phyloP scores from a whole-genome alignment of 2,329 filamentous ascomycete genomes.

The Epicoccum nigrum region DNA sequence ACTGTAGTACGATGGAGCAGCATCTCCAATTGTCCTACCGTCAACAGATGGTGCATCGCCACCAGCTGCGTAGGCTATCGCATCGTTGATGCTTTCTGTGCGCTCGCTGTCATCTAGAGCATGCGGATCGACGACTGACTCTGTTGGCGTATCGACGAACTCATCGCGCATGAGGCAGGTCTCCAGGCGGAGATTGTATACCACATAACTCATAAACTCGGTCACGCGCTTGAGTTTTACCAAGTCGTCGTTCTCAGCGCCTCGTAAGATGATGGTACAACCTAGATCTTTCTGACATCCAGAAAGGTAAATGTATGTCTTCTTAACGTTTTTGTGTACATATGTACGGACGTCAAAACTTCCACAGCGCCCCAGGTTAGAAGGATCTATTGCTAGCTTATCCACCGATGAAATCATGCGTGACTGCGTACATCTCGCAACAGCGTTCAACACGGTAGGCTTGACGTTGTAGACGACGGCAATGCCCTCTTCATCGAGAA shows the following conservation, averaged over 20 bases:
- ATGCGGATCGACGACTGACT: slow-evolving; percentile 54
- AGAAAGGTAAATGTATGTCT: slow-evolving; percentile 94
- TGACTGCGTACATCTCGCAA: slow-evolving; percentile 89
- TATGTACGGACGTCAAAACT: slow-evolving; percentile 97
- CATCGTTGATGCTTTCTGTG: slow-evolving; percentile 6
- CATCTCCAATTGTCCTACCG: slow-evolving; percentile 67
- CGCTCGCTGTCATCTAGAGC: slow-evolving; percentile 16
- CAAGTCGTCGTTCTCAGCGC: slow-evolving; percentile 73
- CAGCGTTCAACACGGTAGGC: slow-evolving; percentile 90
- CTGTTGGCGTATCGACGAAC: slow-evolving; percentile 79
- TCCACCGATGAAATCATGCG: slow-evolving; percentile 94
- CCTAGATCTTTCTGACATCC: slow-evolving; percentile 89
- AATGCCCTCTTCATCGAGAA: slow-evolving; percentile 86
- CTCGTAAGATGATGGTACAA: slow-evolving; percentile 91
- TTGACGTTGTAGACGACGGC: slow-evolving; percentile 97
- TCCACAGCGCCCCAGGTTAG: slow-evolving; percentile 78
- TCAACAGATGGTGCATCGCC: slow-evolving; percentile 48
- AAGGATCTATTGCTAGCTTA: slow-evolving; percentile 78
- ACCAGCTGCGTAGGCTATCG: slow-evolving; percentile 9
- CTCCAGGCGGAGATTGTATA: slow-evolving; percentile 96
- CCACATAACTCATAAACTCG: slow-evolving; percentile 98
- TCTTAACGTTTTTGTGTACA: slow-evolving; percentile 81
- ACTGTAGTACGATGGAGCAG: slow-evolving; percentile 90
- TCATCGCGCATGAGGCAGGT: slow-evolving; percentile 93
- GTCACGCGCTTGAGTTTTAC: slow-evolving; percentile 88